Base-by-base conservation (phyloP, 2,329 filamentous ascomycete genomes). In the Phaeosphaeriaceae sp. region DNA sequence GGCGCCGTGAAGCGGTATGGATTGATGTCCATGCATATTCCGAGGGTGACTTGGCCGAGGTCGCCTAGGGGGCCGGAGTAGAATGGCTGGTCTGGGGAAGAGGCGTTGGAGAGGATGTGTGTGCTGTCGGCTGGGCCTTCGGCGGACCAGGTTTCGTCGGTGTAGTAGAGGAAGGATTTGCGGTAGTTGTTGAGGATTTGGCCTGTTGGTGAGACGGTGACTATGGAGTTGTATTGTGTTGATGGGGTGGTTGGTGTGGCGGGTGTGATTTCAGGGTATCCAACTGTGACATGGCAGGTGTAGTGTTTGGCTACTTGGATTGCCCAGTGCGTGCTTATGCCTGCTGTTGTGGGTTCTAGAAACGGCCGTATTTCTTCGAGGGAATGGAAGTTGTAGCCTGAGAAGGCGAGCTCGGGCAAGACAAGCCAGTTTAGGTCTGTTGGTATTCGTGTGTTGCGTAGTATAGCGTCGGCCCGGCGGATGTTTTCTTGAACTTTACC, bases 361-460 rank as follows among this genome's bases (percentile, higher is more conserved):
- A 79, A 88, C 0, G 88, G 87, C 1, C 74, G 73, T 35, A 93
- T 91, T 1, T 90, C 80, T 26, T 82, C 75, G 2, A 90, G 70
- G 0, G 86, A 88, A 34, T 82, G 81, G 75, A 92, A 93, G 68
- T 92, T 92, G 76, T 92, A 94, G 23, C 90, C 88, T 84, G 84
- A 81, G 65, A 93, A 91, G 1, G 89, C 87, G 69, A 93, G 75
- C 67, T 93, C 90, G 0, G 90, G 89, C 0, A 93, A 74, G 0
- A 93, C 83, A 0, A 94, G 77, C 23, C 92, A 78, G 64, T 91
- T 87, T 1, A 92, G 66, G 74, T 68, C 65, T 28, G 49, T 33
- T 1, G 66, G 69, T 15, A 70, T 58, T 13, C 47, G 50, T 79
- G 82, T 80, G 20, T 67, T 76, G 15, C 73, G 78, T 9, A 93